Evolutionary conservation across 208 protist species (phyloP).

Genomic region (Crithidia fasciculata): DNA sequence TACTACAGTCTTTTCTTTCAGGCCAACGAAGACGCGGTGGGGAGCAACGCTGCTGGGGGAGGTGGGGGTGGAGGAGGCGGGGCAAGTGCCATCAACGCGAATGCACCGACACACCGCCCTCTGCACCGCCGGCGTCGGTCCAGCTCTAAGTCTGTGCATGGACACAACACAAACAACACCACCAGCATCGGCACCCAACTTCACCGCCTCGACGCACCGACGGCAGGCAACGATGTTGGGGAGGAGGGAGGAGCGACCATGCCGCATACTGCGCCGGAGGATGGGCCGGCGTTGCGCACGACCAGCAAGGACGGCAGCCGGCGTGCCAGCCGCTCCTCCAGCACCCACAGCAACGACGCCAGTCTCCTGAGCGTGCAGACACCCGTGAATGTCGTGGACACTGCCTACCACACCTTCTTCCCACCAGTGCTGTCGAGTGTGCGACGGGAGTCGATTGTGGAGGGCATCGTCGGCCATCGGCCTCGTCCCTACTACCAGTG

Average conservation of each 20-base stretch:
- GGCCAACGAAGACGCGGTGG: conserved; percentile 1
- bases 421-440: conserved; percentile 35
- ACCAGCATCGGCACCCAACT: too few species aligned
- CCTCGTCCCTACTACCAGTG: conserved; percentile 44
- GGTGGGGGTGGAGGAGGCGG: neutral
- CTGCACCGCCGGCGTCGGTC: too few species aligned
- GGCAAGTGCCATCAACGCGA: too few species aligned
- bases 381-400: conserved; percentile 39
- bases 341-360: conserved; percentile 12
- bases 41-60: neutral
- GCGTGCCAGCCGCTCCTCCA: conserved; percentile 10
- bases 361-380: conserved; percentile 12
- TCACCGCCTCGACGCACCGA: too few species aligned
- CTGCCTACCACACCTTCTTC: conserved; percentile 61
- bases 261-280: neutral
- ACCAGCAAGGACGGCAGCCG: neutral
- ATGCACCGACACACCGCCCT: too few species aligned
- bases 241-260: neutral
- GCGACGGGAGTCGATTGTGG: conserved; percentile 37
- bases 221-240: too few species aligned
- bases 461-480: conserved; percentile 34
- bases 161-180: too few species aligned
- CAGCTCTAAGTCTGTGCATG: too few species aligned
- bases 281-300: neutral
- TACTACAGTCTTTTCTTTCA: conserved; percentile 58